Conservation (phyloP, 805 yeast genomes). For the Maudiozyma saulgeensis region DNA sequence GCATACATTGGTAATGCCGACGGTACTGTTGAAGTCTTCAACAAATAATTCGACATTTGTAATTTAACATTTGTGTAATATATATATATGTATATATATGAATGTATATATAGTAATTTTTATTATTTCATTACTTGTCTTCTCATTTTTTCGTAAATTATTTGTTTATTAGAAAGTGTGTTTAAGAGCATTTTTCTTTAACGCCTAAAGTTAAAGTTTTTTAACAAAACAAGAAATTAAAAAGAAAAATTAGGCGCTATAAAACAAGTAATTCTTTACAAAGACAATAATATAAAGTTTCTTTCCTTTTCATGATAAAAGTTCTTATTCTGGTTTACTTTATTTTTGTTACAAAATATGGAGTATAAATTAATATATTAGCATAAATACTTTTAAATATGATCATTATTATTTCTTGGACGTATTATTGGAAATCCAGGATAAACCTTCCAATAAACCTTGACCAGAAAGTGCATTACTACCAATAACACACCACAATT, state of each 20-base stretch:
- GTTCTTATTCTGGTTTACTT: not conserved
- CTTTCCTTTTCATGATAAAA: not conserved
- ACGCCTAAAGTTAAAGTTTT: not conserved
- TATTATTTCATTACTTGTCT: too few species aligned
- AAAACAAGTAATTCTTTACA: too few species aligned
- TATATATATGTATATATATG: too few species aligned
- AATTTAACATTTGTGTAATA: not conserved
- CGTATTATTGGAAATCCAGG: conserved; percentile 70
- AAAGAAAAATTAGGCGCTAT: not conserved
- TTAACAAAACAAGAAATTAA: not conserved
- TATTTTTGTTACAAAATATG: not conserved
- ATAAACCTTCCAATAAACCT: conserved; percentile 78
- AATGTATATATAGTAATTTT: too few species aligned
- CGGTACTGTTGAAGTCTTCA: conserved; percentile 44
- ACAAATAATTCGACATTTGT: conserved; percentile 12
- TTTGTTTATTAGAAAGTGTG: not conserved
- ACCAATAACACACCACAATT: conserved; percentile 87
- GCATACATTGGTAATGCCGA: conserved; percentile 85
- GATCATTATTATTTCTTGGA: conserved; percentile 8
- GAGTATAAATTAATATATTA: too few species aligned
- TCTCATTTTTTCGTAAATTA: not conserved
- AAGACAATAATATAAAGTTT: not conserved
- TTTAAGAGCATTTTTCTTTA: too few species aligned
- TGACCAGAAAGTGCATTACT: conserved; percentile 85
- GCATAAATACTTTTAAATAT: not conserved